Conservation (phyloP, 2,329 filamentous ascomycete species). For the Venturia aucupariae region DNA sequence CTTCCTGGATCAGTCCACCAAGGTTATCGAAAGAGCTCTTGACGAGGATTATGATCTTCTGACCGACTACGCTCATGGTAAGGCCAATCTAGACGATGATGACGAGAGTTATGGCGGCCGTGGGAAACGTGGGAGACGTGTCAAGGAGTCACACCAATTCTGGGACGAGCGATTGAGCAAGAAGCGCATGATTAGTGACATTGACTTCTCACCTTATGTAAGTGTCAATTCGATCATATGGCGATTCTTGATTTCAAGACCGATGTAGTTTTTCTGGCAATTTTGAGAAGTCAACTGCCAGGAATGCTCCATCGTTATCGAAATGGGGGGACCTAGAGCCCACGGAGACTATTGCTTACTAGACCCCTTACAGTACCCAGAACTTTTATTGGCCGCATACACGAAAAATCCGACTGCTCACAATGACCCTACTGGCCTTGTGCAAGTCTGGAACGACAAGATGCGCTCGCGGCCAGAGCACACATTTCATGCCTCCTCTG, state of each 20-base stretch:
- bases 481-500: conserved; percentile 90
- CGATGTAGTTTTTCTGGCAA: background rate
- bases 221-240: conserved; percentile 13
- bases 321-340: background rate
- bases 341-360: conserved; percentile 18
- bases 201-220: conserved; percentile 88
- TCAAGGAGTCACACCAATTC: conserved; percentile 86
- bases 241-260: background rate
- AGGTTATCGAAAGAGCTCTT: conserved; percentile 90
- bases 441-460: conserved; percentile 96
- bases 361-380: conserved; percentile 53
- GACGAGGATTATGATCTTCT: conserved; percentile 96
- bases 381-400: conserved; percentile 87
- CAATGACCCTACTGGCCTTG: conserved; percentile 83
- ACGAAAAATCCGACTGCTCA: conserved; percentile 95
- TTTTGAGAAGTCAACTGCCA: conserved; percentile 17
- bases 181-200: conserved; percentile 91
- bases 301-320: background rate
- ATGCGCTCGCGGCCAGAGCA: conserved; percentile 93
- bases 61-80: conserved; percentile 83
- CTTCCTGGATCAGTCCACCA: conserved; percentile 90
- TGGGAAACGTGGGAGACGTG: conserved; percentile 61
- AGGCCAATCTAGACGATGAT: conserved; percentile 61
- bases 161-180: conserved; percentile 94
- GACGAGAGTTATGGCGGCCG: conserved; percentile 61